Conservation (phyloP, 2,329 filamentous ascomycete genomes). For the Fusarium praegraminearum region DNA sequence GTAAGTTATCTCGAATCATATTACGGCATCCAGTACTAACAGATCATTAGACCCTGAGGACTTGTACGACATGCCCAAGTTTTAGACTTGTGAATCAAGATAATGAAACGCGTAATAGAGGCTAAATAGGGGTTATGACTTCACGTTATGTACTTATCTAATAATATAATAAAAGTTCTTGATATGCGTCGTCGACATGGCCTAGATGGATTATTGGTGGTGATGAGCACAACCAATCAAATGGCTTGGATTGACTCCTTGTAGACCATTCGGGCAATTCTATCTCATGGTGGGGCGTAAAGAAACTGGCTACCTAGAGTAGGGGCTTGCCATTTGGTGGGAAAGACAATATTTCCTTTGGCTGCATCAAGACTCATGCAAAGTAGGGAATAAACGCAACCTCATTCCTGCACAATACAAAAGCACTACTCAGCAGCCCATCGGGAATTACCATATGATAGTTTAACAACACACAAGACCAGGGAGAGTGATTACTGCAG, state of each 20-base stretch:
- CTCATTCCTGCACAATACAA: too few species aligned
- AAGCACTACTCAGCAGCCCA: too few species aligned
- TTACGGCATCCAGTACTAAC: slow-evolving; percentile 1
- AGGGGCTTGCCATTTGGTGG: too few species aligned
- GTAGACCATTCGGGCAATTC: background rate
- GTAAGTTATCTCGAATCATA: slow-evolving; percentile 50
- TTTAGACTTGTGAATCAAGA: background rate
- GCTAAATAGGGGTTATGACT: background rate
- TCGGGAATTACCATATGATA: too few species aligned
- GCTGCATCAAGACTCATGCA: too few species aligned
- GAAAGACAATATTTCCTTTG: too few species aligned
- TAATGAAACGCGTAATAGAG: background rate
- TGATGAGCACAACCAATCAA: background rate
- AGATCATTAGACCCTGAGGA: slow-evolving; percentile 35
- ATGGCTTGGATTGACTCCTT: background rate
- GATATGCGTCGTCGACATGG: too few species aligned
- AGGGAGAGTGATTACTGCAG: background rate
- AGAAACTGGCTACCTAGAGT: too few species aligned
- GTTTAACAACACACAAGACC: too few species aligned
- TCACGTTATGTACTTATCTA: background rate
- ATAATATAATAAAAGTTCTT: slow-evolving; percentile 1
- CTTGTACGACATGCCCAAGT: slow-evolving; percentile 40
- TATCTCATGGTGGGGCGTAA: background rate
- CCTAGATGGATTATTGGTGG: too few species aligned
- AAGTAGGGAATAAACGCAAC: too few species aligned